A percentile compares a stretch with the other conserved stretches of the same genome.
Conservation (phyloP, 805 yeast species). For the Zygoascus ofunaensis region DNA sequence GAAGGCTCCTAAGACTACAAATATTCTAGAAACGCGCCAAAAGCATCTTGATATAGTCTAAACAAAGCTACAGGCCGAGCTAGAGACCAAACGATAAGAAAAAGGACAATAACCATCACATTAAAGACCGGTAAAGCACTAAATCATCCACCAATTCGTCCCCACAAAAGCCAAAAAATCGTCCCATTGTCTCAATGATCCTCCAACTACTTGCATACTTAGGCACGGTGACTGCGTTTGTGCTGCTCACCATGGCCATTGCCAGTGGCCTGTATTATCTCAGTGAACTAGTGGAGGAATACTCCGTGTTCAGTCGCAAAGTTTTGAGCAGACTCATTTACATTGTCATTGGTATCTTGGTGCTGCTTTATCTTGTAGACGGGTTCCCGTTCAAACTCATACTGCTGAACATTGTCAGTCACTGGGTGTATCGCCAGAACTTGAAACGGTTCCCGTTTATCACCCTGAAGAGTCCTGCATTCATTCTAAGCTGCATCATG, state of each 20-base stretch:
- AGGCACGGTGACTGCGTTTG: conserved; percentile 55
- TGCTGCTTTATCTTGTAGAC: conserved; percentile 61
- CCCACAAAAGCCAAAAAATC: too few relatives aligned
- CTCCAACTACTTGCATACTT: conserved; percentile 48
- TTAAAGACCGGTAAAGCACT: too few relatives aligned
- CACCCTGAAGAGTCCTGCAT: conserved; percentile 58
- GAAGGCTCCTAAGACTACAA: too few relatives aligned
- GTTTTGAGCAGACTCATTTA: conserved; percentile 57
- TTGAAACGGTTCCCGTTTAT: conserved; percentile 78
- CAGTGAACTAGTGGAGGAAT: conserved; percentile 89
- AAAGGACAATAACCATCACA: too few relatives aligned
- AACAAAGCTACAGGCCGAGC: too few relatives aligned
- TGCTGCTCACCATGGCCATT: conserved; percentile 39
- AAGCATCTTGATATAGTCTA: too few relatives aligned
- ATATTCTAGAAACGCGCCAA: too few relatives aligned
- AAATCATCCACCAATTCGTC: too few relatives aligned
- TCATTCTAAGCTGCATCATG: conserved; percentile 59
- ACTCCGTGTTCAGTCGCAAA: conserved; percentile 73
- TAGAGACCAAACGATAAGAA: too few relatives aligned
- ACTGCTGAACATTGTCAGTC: conserved; percentile 58
- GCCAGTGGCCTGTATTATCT: conserved; percentile 90
- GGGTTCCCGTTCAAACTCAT: conserved; percentile 67
- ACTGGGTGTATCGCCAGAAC: conserved; percentile 67
- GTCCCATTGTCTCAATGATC: conserved; percentile 47
- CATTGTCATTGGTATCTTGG: conserved; percentile 44